Percentiles rank a stretch among this genome's conserved stretches.
Conservation (phyloP, 345 rosid genomes). For the Turritis glabra region DNA sequence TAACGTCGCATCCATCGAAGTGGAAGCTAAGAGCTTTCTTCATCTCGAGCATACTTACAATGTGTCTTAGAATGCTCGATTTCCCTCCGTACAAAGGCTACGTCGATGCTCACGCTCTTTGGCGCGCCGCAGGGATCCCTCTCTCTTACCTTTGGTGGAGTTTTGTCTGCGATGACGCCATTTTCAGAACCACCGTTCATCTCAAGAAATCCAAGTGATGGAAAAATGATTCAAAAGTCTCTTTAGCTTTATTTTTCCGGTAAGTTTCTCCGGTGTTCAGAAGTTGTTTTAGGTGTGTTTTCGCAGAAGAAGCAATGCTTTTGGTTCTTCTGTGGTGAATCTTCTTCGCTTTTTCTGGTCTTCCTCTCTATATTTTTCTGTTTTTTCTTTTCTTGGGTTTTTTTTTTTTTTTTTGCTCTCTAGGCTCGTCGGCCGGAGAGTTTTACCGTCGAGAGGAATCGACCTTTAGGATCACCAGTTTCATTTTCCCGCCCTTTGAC, state of each 20-base stretch:
- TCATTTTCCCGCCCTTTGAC: slow-evolving; percentile 1
- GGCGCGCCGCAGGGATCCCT: slow-evolving; percentile 72
- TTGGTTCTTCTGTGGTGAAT: slow-evolving; percentile 36
- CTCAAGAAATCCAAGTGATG: slow-evolving; percentile 61
- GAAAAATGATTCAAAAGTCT: not conserved
- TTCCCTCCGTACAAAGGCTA: slow-evolving; percentile 76
- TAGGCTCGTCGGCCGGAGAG: slow-evolving; percentile 38
- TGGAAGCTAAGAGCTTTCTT: slow-evolving; percentile 79
- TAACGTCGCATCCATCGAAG: slow-evolving; percentile 66
- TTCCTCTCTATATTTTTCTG: not conserved
- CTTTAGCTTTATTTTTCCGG: slow-evolving; percentile 34
- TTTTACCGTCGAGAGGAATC: slow-evolving; percentile 34
- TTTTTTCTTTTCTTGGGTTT: not conserved
- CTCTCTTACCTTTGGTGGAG: slow-evolving; percentile 88
- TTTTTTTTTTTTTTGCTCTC: slow-evolving; percentile 30
- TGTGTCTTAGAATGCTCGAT: slow-evolving; percentile 62
- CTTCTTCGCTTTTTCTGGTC: slow-evolving; percentile 20
- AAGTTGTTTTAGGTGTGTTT: slow-evolving; percentile 40
- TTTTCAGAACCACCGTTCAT: slow-evolving; percentile 58
- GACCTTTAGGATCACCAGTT: slow-evolving; percentile 26
- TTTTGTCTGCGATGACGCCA: slow-evolving; percentile 79
- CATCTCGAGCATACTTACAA: slow-evolving; percentile 47
- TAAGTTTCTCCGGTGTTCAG: slow-evolving; percentile 39
- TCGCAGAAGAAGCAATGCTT: slow-evolving; percentile 26
- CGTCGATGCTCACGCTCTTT: slow-evolving; percentile 75